A percentile compares a stretch with the other conserved stretches of the same genome.
Evolutionary conservation across 345 rosid species (phyloP).

Genomic region (Geranium brycei): DNA sequence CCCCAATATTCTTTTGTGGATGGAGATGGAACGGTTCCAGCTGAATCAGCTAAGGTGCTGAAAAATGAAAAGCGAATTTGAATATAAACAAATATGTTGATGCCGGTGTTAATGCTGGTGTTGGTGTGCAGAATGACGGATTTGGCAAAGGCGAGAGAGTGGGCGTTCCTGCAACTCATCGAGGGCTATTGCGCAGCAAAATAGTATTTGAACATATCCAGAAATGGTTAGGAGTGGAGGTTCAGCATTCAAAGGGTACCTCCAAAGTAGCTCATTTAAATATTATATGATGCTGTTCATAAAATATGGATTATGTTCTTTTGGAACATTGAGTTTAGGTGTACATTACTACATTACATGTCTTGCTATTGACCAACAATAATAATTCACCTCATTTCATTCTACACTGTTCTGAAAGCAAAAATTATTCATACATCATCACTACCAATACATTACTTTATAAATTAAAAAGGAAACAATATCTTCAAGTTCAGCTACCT

Average conservation of each 20-base stretch:
- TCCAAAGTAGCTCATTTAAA: no score
- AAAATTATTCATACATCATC: no score
- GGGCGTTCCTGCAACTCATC: slow-evolving; percentile 50
- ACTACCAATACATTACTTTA: no score
- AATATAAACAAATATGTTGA: background rate
- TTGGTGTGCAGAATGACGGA: slow-evolving; percentile 43
- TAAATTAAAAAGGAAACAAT: no score
- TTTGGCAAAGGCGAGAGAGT: slow-evolving; percentile 49
- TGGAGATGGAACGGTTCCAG: slow-evolving; percentile 91
- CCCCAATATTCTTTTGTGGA: slow-evolving; percentile 67
- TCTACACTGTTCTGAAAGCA: no score
- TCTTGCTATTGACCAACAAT: no score
- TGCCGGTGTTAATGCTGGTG: background rate
- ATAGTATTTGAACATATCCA: slow-evolving; percentile 41
- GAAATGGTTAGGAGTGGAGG: slow-evolving; percentile 59
- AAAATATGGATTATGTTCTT: no score
- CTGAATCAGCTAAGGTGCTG: slow-evolving; percentile 66
- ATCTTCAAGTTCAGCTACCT: slow-evolving; percentile 36
- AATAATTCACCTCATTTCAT: no score
- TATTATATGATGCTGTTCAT: no score
- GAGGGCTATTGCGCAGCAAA: slow-evolving; percentile 41
- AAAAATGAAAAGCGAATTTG: background rate
- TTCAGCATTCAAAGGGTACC: no score
- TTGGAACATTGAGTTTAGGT: no score
- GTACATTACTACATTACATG: no score